Percentiles rank a stretch among this genome's conserved stretches.
phyloP scores from a whole-genome alignment of 176 grass and related monocot species.

The Eleusine indica region DNA sequence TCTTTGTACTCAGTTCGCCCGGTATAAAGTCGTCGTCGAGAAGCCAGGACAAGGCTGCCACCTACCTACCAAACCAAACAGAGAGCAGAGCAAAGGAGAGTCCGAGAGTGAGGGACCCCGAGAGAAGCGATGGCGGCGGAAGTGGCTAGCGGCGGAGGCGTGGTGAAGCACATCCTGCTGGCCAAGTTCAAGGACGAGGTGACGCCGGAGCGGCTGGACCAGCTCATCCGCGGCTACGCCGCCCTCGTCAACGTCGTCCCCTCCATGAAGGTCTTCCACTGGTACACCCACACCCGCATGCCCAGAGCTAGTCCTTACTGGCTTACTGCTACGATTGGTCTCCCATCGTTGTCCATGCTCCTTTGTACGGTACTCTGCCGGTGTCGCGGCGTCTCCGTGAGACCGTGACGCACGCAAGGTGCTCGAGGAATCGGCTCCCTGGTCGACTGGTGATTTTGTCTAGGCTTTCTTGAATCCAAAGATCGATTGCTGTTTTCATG shows the following conservation, averaged over 20 bases:
- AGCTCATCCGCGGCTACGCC: slow-evolving; percentile 74
- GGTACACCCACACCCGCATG: slow-evolving; percentile 37
- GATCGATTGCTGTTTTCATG: not conserved
- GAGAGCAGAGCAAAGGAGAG: not conserved
- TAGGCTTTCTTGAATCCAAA: not conserved
- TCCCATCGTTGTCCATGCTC: no score
- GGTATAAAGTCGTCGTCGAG: no score
- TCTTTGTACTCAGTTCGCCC: no score
- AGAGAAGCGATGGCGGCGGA: slow-evolving; percentile 14
- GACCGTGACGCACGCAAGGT: not conserved
- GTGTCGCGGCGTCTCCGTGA: no score
- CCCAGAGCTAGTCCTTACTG: not conserved
- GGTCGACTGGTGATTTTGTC: not conserved
- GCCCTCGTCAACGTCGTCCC: slow-evolving; percentile 66
- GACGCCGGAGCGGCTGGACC: slow-evolving; percentile 49
- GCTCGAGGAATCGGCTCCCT: slow-evolving; percentile 21
- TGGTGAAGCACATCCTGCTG: slow-evolving; percentile 81
- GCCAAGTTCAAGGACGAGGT: slow-evolving; percentile 78
- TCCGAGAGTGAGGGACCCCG: not conserved
- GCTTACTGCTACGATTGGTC: not conserved
- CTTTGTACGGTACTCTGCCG: no score
- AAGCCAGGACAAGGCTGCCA: not conserved
- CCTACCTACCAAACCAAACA: not conserved
- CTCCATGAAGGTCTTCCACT: slow-evolving; percentile 89
- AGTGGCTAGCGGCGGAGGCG: slow-evolving; percentile 1